phyloP scores from a whole-genome alignment of 1,284 basidiomycete species.

The Ustilago tritici region DNA sequence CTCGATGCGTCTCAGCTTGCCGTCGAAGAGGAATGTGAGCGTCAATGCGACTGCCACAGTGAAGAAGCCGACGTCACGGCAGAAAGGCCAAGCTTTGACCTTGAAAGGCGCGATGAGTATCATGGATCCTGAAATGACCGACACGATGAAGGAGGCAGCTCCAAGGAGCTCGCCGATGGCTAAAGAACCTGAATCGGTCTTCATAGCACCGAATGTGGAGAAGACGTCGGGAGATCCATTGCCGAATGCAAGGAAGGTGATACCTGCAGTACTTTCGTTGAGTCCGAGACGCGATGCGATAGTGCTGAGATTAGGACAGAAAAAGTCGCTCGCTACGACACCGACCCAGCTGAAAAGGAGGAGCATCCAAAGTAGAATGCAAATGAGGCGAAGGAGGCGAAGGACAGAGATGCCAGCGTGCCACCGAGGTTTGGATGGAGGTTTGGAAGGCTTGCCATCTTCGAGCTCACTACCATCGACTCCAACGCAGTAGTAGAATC shows the following conservation, averaged over 20 bases:
- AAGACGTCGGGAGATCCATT: conserved; percentile 75
- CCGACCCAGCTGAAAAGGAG: conserved; percentile 67
- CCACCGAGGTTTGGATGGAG: conserved; percentile 22
- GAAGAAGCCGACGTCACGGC: conserved; percentile 95
- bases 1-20: conserved; percentile 80
- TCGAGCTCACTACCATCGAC: conserved; percentile 12
- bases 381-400: conserved; percentile 32
- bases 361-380: conserved; percentile 59
- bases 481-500: conserved; percentile 64
- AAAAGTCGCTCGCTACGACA: conserved; percentile 67
- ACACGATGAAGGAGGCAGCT: conserved; percentile 93
- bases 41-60: conserved; percentile 81
- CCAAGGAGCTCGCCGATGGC: conserved; percentile 95
- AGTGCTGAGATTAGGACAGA: conserved; percentile 67
- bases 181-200: conserved; percentile 83
- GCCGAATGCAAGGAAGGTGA: conserved; percentile 67
- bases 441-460: conserved; percentile 29
- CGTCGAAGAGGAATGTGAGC: conserved; percentile 83
- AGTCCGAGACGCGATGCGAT: conserved; percentile 61
- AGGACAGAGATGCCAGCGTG: conserved; percentile 34
- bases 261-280: conserved; percentile 67
- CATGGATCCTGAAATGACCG: conserved; percentile 93
- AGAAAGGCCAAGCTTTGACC: conserved; percentile 82
- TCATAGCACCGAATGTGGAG: conserved; percentile 93
- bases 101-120: conserved; percentile 93